Conservation (phyloP, 1,284 basidiomycete species). For the Ustilago loliicola region DNA sequence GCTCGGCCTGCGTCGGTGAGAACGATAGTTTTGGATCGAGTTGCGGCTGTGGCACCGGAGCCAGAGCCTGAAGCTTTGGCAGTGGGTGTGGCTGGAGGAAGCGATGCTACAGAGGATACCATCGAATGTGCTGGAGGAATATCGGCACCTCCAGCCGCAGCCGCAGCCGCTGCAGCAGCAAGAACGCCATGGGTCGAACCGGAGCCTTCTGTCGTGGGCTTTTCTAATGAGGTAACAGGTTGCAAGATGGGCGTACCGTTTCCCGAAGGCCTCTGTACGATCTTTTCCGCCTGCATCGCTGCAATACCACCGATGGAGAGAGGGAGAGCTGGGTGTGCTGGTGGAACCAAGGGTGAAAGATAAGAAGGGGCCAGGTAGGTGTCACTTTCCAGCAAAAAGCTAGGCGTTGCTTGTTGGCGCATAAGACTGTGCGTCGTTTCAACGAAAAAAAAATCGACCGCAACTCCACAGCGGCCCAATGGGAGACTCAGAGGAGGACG, state of each 20-base stretch:
- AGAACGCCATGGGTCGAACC: slow-evolving; percentile 27
- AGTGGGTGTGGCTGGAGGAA: slow-evolving; percentile 12
- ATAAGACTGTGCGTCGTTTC: neutral
- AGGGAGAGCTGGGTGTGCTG: neutral
- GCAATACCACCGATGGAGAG: neutral
- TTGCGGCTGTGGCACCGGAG: slow-evolving; percentile 21
- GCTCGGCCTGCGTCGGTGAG: slow-evolving; percentile 68
- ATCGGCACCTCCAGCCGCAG: slow-evolving; percentile 12
- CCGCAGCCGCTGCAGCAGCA: slow-evolving; percentile 32
- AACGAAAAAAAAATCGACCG: slow-evolving; percentile 5
- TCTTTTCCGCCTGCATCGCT: slow-evolving; percentile 41
- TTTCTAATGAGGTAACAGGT: slow-evolving; percentile 30
- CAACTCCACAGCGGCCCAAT: slow-evolving; percentile 3
- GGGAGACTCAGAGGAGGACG: neutral
- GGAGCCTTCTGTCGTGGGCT: slow-evolving; percentile 4
- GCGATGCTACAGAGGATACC: slow-evolving; percentile 16
- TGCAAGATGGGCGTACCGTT: slow-evolving; percentile 51
- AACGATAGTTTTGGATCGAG: slow-evolving; percentile 55
- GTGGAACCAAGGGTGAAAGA: neutral
- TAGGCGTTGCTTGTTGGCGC: no score
- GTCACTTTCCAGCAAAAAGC: no score
- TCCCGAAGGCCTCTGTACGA: slow-evolving; percentile 43
- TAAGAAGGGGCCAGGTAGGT: neutral
- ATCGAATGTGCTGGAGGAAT: slow-evolving; percentile 12
- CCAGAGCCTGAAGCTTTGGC: slow-evolving; percentile 16